Percentiles rank a stretch among this genome's conserved stretches.
These are phyloP conservation scores for Fusarium sterilihyphosum DNA, from an alignment of 2,329 filamentous ascomycete genomes.

Conservation along the genomic window DNA sequence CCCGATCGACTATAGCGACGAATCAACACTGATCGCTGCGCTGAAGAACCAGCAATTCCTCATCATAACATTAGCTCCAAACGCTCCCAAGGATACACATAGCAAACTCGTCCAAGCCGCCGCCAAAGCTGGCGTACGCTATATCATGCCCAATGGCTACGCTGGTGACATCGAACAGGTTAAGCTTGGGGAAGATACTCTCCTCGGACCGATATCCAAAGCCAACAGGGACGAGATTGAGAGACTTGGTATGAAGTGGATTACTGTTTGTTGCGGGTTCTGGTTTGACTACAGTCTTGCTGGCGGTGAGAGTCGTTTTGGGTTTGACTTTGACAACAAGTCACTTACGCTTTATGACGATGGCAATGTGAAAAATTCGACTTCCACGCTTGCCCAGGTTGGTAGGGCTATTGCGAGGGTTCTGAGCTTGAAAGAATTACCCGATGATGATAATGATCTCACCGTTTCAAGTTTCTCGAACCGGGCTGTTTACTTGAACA, in stretches of 20 bases:
- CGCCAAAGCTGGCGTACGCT: slow-evolving; percentile 60
- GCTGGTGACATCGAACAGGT: slow-evolving; percentile 45
- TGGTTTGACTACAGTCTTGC: slow-evolving; percentile 65
- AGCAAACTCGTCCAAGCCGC: slow-evolving; percentile 59
- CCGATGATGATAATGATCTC: slow-evolving; percentile 48
- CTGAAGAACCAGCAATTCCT: slow-evolving; percentile 64
- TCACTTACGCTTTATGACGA: slow-evolving; percentile 60
- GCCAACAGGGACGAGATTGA: slow-evolving; percentile 51
- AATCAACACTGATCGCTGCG: slow-evolving; percentile 56
- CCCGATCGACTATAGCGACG: slow-evolving; percentile 56
- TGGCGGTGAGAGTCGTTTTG: slow-evolving; percentile 50
- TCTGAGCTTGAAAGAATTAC: slow-evolving; percentile 57
- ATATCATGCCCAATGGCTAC: slow-evolving; percentile 62
- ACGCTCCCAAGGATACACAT: slow-evolving; percentile 54
- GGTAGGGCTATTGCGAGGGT: slow-evolving; percentile 62
- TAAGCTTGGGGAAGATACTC: slow-evolving; percentile 44
- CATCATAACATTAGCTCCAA: slow-evolving; percentile 59
- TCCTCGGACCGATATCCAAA: slow-evolving; percentile 34
- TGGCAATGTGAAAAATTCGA: slow-evolving; percentile 49
- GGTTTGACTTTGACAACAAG: slow-evolving; percentile 58
- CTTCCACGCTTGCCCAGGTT: slow-evolving; percentile 63
- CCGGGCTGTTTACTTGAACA: slow-evolving; percentile 59
- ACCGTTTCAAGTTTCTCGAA: slow-evolving; percentile 55
- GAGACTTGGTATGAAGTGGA: slow-evolving; percentile 53
- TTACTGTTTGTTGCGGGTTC: slow-evolving; percentile 62